Evolutionary conservation across 1,139 yeast genomes (phyloP), one percentile per base, ranked within the genome.

Genomic region (Diutina pseudorugosa): DNA sequence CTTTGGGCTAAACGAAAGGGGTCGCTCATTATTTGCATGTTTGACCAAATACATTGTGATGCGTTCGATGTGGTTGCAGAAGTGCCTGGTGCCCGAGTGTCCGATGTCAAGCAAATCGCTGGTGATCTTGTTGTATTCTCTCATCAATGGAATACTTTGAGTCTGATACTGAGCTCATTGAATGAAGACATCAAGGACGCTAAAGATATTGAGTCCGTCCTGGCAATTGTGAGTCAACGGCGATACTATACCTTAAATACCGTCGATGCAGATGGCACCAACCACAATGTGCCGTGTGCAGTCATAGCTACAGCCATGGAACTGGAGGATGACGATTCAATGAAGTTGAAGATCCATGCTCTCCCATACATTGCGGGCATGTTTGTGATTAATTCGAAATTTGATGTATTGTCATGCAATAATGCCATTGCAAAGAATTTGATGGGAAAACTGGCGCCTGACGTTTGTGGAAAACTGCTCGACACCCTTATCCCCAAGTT

Each of bases 281-380:
- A n/a, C 6, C 47, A 25, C 52, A 67, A 69, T 56, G 72, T 82
- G 19, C 93, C 93, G 0, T 83, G 90, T 68, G 93, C 93, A 0
- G 73, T 84, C 2, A 77, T 88, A 0, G 79, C 86, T 0, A 77
- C 78, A 49, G 78, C 81, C 0, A 62, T 82, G 36, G 81, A 82
- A 53, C 70, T 71, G 49, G 64, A 64, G n/a, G 60, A 56, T 18
- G 66, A 68, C 43, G 69, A 71, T 21, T 63, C 69, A 59, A 61
- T 80, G 30, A 75, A 80, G 57, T 62, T 85, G 52, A 83, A 84
- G 57, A 75, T 86, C 33, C 93, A 85, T 59, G 76, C 93, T 2
- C 65, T 88, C 57, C 96, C 96, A 0, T 87, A 88, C 63, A 87
- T 89, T 61, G 94, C 96, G 0, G 96, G 96, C 40, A 80, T 87